Evolutionary conservation across 345 rosid genomes (phyloP), one percentile per base, ranked within the genome.

Genomic region (Clausena lansium): DNA sequence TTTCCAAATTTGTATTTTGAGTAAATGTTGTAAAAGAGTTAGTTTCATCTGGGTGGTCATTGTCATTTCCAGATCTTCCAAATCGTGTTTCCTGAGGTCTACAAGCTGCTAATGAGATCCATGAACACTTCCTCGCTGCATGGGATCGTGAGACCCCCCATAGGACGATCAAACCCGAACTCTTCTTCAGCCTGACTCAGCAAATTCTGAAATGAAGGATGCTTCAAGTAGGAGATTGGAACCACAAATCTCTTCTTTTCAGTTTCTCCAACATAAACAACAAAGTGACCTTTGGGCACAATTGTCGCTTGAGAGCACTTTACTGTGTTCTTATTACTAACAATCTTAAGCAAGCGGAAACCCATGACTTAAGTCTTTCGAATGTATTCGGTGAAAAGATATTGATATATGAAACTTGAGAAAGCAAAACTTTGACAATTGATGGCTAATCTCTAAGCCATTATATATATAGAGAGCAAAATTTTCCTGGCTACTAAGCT

Each of bases 241-340:
- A 89, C 80, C 54, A 84, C 77, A 71, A 81, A 85, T 77, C 86
- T 74, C 75, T 84, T 87, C 82, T 74, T 85, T 36, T 80, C 67
- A 0, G 74, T 72, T 67, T 84, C 85, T 68, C 89, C 89, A 67
- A 82, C 83, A 76, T 83, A 83, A 38, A 87, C 87, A 15, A 83
- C 88, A n/a, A 87, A 15, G 80, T 71, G 84, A 1, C 87, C 88
- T 76, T 89, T 86, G 19, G 89, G 90, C 5, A 87, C 90, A 58
- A 50, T 10, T 2, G 38, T 14, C 22, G 22, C 22, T 6, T 17
- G 22, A 15, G 57, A 17, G 22, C 57, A 52, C 22, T 52, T 52
- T 17, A 17, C 57, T 52, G 57, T 35, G 36, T 76, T 47, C 47
- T 65, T 64, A 27, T 61, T 47, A 64, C 14, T 30, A 7, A 32